A percentile compares a stretch with the other conserved stretches of the same genome.
Conservation (phyloP, 1,284 basidiomycete species). For the Naganishia sp. region DNA sequence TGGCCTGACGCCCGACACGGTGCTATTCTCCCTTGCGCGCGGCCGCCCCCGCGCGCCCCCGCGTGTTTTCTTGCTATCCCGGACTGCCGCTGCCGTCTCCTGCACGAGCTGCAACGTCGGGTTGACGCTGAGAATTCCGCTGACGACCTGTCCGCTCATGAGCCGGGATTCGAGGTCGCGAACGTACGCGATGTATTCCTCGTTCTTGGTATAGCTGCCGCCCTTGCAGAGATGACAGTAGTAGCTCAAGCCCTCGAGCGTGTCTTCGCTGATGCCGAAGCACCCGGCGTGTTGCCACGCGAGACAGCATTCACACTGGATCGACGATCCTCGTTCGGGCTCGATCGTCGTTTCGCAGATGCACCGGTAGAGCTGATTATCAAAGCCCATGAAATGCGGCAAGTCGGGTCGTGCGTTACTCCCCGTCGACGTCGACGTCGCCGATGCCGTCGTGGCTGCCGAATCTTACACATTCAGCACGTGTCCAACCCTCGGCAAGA, state of each 20-base stretch:
- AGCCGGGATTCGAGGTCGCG: constrained; percentile 22
- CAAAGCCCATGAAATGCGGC: constrained; percentile 50
- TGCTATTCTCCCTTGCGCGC: constrained; percentile 22
- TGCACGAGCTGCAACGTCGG: constrained; percentile 20
- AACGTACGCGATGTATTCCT: constrained; percentile 30
- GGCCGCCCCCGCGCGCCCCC: constrained; percentile 18
- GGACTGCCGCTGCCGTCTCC: constrained; percentile 3
- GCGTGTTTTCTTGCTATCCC: constrained; percentile 30
- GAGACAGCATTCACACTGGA: constrained; percentile 84
- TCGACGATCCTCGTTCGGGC: constrained; percentile 86
- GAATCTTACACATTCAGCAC: not conserved
- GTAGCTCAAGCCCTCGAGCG: constrained; percentile 67
- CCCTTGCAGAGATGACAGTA: constrained; percentile 50
- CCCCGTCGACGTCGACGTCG: constrained; percentile 5
- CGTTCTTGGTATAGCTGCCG: constrained; percentile 19
- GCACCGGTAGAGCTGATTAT: constrained; percentile 53
- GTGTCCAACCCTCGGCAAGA: not conserved
- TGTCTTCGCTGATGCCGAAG: constrained; percentile 68
- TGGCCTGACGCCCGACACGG: constrained; percentile 3
- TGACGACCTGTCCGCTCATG: constrained; percentile 20
- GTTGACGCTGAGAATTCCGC: constrained; percentile 24
- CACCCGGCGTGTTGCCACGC: constrained; percentile 91
- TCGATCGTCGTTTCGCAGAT: constrained; percentile 54
- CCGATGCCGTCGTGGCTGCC: not conserved
- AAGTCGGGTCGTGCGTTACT: constrained; percentile 35